A percentile compares a stretch with the other conserved stretches of the same genome.
These are phyloP conservation scores for Penicillium turbatum DNA, from an alignment of 495 filamentous ascomycete species.

Conservation along the genomic window DNA sequence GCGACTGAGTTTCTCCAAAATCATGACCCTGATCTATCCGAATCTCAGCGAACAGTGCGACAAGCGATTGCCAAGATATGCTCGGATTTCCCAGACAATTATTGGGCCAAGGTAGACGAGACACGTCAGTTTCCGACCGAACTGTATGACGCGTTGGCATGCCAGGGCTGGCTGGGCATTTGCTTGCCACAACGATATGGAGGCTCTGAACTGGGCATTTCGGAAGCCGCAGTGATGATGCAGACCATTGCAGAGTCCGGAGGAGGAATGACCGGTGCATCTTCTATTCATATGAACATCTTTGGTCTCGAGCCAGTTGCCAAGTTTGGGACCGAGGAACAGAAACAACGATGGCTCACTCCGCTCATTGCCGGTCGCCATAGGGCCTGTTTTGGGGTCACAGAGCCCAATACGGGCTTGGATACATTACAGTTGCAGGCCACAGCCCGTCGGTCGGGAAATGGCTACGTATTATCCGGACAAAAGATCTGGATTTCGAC, in stretches of 20 bases:
- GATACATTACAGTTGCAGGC: conserved; percentile 66
- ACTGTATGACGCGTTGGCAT: conserved; percentile 63
- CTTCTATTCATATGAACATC: conserved; percentile 69
- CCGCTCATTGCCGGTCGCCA: conserved; percentile 60
- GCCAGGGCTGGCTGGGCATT: conserved; percentile 74
- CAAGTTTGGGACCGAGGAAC: conserved; percentile 58
- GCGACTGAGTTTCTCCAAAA: conserved; percentile 19
- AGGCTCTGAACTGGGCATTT: conserved; percentile 57
- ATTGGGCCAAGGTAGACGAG: conserved; percentile 48
- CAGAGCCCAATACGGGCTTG: conserved; percentile 61
- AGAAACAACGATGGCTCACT: conserved; percentile 54
- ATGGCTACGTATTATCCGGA: conserved; percentile 57
- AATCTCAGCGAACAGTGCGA: conserved; percentile 57
- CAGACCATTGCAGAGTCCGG: conserved; percentile 73
- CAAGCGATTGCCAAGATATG: conserved; percentile 66
- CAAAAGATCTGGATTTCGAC: conserved; percentile 82
- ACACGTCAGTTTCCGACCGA: conserved; percentile 30
- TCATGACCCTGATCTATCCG: conserved; percentile 15
- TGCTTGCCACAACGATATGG: conserved; percentile 65
- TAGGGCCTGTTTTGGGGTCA: conserved; percentile 63
- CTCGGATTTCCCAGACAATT: conserved; percentile 52
- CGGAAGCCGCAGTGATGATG: conserved; percentile 78
- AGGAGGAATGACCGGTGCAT: conserved; percentile 70
- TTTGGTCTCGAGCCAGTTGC: conserved; percentile 72
- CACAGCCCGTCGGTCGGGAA: conserved; percentile 41